phyloP scores from a whole-genome alignment of 495 filamentous ascomycete species.

The Lepraria neglecta region DNA sequence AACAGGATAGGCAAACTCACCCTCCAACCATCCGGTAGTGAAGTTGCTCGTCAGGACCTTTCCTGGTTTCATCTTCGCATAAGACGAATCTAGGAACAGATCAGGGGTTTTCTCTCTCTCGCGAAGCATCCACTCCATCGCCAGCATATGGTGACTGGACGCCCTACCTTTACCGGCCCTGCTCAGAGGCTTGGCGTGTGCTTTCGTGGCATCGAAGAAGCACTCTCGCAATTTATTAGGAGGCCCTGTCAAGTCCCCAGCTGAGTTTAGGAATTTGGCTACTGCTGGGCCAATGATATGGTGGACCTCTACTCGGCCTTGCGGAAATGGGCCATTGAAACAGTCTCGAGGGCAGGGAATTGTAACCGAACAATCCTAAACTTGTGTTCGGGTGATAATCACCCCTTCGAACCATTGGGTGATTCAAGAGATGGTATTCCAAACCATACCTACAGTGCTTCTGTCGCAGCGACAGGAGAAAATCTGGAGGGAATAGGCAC shows the following conservation, averaged over 20 bases:
- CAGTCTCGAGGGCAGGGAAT: not conserved
- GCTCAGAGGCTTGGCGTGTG: not conserved
- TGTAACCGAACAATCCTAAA: not conserved
- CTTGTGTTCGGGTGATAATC: not conserved
- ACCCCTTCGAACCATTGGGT: not conserved
- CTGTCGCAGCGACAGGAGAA: not conserved
- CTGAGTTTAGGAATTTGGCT: not conserved
- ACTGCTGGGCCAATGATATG: not conserved
- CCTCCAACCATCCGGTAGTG: slow-evolving; percentile 1
- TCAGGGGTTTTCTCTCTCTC: not conserved
- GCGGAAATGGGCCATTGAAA: not conserved
- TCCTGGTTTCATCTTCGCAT: not conserved
- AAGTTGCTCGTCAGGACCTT: not conserved
- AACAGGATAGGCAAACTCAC: slow-evolving; percentile 5
- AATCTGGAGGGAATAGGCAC: not conserved
- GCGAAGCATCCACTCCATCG: slow-evolving; percentile 4
- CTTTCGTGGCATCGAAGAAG: not conserved
- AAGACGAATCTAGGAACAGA: not conserved
- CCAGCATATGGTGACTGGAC: not conserved
- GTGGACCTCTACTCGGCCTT: not conserved
- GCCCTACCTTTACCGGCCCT: not conserved
- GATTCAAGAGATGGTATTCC: not conserved
- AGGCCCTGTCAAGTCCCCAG: not conserved
- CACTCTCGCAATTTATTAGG: not conserved
- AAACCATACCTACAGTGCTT: not conserved